These are phyloP conservation scores for Lentinus tigrinus DNA, from an alignment of 768 basidiomycete species.

Conservation along the genomic window DNA sequence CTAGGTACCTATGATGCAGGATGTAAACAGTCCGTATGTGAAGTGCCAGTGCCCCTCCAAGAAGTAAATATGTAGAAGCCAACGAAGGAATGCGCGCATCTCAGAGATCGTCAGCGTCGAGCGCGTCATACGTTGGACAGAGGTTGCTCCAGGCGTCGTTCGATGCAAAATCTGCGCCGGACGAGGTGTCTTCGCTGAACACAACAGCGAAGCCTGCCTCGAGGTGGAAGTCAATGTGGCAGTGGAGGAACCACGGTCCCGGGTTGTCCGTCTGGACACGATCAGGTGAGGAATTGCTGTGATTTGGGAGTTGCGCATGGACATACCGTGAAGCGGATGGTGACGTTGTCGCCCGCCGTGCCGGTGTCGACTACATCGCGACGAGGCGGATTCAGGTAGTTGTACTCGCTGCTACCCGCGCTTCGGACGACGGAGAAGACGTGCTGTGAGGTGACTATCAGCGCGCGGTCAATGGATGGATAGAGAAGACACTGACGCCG, in stretches of 20 bases:
- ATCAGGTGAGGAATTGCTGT: not conserved
- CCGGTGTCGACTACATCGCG: conserved; percentile 33
- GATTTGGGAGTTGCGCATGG: not conserved
- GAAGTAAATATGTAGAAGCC: too few species aligned
- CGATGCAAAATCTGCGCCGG: conserved; percentile 12
- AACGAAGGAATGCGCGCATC: too few species aligned
- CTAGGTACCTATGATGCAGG: too few species aligned
- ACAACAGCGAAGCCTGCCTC: conserved; percentile 41
- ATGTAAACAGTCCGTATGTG: too few species aligned
- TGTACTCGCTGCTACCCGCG: conserved; percentile 28
- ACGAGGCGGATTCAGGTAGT: conserved; percentile 36
- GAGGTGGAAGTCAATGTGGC: conserved; percentile 57
- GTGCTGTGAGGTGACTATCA: conserved; percentile 27
- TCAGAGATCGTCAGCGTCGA: not conserved
- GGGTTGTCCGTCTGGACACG: conserved; percentile 22
- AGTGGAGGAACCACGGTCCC: conserved; percentile 30
- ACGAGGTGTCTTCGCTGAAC: conserved; percentile 35
- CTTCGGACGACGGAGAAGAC: conserved; percentile 38
- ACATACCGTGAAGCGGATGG: conserved; percentile 23
- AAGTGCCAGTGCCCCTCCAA: too few species aligned
- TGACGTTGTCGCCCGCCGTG: conserved; percentile 22
- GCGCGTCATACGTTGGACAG: conserved; percentile 13
- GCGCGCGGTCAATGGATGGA: not conserved
- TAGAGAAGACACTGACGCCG: conserved; percentile 31
- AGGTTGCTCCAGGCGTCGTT: conserved; percentile 14